Conservation (phyloP, 2,329 filamentous ascomycete genomes). For the Paraconiothyrium brasiliense region DNA sequence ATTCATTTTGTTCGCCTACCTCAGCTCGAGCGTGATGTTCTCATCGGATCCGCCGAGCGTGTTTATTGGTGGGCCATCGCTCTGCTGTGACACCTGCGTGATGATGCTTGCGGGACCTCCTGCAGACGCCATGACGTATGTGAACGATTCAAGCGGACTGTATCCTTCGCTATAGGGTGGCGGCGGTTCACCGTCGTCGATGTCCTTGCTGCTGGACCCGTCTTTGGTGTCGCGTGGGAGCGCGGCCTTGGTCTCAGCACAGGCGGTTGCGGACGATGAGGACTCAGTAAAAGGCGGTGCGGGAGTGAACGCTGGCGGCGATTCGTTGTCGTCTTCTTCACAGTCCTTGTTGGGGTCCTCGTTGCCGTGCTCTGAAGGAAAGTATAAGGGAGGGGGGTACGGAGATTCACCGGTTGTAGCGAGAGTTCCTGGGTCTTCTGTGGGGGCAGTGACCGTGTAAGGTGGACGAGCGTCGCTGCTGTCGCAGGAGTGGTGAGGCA, state of each 20-base stretch:
- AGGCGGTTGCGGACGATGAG: constrained; percentile 54
- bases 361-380: constrained; percentile 57
- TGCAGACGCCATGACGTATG: constrained; percentile 97
- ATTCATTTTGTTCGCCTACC: constrained; percentile 64
- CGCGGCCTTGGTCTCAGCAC: constrained; percentile 83
- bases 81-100: constrained; percentile 90
- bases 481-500: constrained; percentile 41
- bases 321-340: constrained; percentile 45
- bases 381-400: constrained; percentile 69
- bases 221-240: constrained; percentile 84
- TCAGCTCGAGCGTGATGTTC: constrained; percentile 91
- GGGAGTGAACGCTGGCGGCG: constrained; percentile 61
- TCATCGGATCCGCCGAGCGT: constrained; percentile 90
- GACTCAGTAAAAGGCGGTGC: constrained; percentile 61
- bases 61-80: constrained; percentile 83
- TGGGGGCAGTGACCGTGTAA: constrained; percentile 41
- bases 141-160: constrained; percentile 90
- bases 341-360: constrained; percentile 59
- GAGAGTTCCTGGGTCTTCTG: constrained; percentile 47
- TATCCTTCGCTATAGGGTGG: constrained; percentile 95
- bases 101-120: constrained; percentile 98
- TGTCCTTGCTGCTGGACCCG: constrained; percentile 73
- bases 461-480: constrained; percentile 37
- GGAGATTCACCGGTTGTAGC: constrained; percentile 62
- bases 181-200: constrained; percentile 87